These are phyloP conservation scores for Paraconiothyrium brasiliense DNA, from an alignment of 2,329 filamentous ascomycete species.

Conservation along the genomic window DNA sequence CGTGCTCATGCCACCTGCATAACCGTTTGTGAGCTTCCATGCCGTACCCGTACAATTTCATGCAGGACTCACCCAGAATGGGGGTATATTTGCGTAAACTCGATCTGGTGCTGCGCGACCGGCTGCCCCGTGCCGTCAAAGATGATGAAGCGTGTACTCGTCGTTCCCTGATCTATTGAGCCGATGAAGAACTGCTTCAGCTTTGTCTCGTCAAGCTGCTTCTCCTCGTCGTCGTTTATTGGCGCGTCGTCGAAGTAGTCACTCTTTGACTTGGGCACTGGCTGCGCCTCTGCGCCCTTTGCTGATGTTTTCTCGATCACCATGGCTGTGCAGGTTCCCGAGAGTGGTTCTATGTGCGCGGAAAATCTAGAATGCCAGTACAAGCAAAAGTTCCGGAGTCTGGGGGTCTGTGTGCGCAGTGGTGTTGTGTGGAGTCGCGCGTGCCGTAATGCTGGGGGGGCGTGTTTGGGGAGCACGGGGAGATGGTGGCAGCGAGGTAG, in stretches of 20 bases:
- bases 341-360: slow-evolving; percentile 11
- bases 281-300: slow-evolving; percentile 38
- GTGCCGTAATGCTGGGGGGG: slow-evolving; percentile 11
- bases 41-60: not conserved
- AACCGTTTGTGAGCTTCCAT: slow-evolving; percentile 24
- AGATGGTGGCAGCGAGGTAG: slow-evolving; percentile 4
- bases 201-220: slow-evolving; percentile 44
- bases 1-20: slow-evolving; percentile 86
- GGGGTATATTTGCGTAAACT: slow-evolving; percentile 86
- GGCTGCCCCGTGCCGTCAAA: slow-evolving; percentile 83
- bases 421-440: slow-evolving; percentile 6
- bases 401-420: not conserved
- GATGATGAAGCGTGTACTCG: slow-evolving; percentile 88
- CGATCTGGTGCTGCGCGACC: slow-evolving; percentile 84
- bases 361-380: slow-evolving; percentile 15
- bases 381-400: slow-evolving; percentile 11
- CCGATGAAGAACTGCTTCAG: slow-evolving; percentile 75
- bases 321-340: slow-evolving; percentile 26
- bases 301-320: slow-evolving; percentile 41
- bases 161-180: slow-evolving; percentile 91
- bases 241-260: slow-evolving; percentile 17
- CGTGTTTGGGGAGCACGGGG: slow-evolving; percentile 6
- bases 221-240: slow-evolving; percentile 27
- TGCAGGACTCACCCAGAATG: slow-evolving; percentile 75
- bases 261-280: slow-evolving; percentile 42